phyloP scores from a whole-genome alignment of 176 grass and related monocot genomes.

The Paspalum vaginatum region DNA sequence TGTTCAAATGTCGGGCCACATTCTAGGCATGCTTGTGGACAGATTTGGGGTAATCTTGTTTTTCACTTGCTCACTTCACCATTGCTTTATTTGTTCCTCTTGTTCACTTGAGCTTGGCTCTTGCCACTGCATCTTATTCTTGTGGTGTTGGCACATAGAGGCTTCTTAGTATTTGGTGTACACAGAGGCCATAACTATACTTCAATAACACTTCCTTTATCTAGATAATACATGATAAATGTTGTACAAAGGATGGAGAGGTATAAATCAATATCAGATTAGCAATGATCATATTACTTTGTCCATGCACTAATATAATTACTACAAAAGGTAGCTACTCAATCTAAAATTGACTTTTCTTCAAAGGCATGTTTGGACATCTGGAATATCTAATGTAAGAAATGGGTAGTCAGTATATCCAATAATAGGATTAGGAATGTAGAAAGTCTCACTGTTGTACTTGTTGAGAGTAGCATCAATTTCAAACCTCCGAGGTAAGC shows the following conservation, averaged over 20 bases:
- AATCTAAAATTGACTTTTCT: not conserved
- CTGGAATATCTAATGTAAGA: constrained; percentile 42
- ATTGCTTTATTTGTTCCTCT: too few relatives aligned
- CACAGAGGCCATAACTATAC: too few relatives aligned
- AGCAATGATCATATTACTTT: not conserved
- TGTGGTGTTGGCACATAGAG: too few relatives aligned
- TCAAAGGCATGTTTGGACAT: constrained; percentile 2
- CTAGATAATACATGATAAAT: too few relatives aligned
- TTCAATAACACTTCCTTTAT: too few relatives aligned
- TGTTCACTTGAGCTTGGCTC: too few relatives aligned
- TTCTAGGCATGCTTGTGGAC: too few relatives aligned
- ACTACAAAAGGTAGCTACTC: not conserved
- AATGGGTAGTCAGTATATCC: constrained; percentile 79
- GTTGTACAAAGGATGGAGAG: not conserved
- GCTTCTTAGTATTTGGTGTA: too few relatives aligned
- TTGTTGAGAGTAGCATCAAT: constrained; percentile 69
- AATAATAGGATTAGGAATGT: constrained; percentile 66
- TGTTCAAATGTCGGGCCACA: too few relatives aligned
- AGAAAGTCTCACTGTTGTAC: constrained; percentile 73
- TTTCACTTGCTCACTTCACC: too few relatives aligned
- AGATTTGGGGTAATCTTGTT: too few relatives aligned
- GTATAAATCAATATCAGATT: not conserved
- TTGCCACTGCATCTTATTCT: too few relatives aligned
- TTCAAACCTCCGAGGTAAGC: constrained; percentile 68
- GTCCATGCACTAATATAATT: not conserved